Evolutionary conservation across 441 rosid species (phyloP), one percentile per base, ranked within the genome.

Genomic region (Breynia disticha): DNA sequence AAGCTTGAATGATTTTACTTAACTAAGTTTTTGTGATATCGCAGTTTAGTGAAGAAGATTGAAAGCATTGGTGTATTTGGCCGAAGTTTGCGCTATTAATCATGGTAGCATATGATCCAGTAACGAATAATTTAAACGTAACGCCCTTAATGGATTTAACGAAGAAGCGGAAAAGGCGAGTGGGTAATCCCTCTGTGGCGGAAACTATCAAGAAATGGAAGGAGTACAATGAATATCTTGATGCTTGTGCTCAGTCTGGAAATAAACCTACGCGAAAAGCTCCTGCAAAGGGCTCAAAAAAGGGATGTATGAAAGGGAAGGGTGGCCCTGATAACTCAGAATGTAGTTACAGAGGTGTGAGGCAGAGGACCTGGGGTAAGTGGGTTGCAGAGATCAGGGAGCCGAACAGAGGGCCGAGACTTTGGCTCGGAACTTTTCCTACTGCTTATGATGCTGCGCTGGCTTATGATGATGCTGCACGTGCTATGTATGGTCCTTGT

Each of bases 381-480:
- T 87, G 96, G 96, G 96, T 87, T 17, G 80, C 96, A 3, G 96
- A 87, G 71, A 87, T 87, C 49, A 67, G 96, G 55, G 83, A 82
- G 60, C 96, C 96, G 1, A 67, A 79, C 37, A 51, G 76, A 15
- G 94, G 90, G 35, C 62, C 48, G 4, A 68, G 96, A 71, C 63
- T 87, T 1, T 87, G 96, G 96, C 86, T 87, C 0, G 96, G 96
- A 46, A 84, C 96, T 28, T 87, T 80, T 32, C 69, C 81, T 1
- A 79, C 73, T 17, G 83, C 97, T 0, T 45, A 59, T 14, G 78
- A 89, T 16, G 97, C 95, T 44, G 97, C 97, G 3, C 47, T 71
- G 48, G 93, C 95, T 11, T 89, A 89, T 54, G 95, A 89, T 41
- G 76, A 76, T 18, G 97, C 97, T 43, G 97, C 97, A 0, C 66